Evolutionary conservation across 2,329 filamentous ascomycete species (phyloP), one percentile per base, ranked within the genome.

Genomic region (Phaeophleospora eucalypticola): DNA sequence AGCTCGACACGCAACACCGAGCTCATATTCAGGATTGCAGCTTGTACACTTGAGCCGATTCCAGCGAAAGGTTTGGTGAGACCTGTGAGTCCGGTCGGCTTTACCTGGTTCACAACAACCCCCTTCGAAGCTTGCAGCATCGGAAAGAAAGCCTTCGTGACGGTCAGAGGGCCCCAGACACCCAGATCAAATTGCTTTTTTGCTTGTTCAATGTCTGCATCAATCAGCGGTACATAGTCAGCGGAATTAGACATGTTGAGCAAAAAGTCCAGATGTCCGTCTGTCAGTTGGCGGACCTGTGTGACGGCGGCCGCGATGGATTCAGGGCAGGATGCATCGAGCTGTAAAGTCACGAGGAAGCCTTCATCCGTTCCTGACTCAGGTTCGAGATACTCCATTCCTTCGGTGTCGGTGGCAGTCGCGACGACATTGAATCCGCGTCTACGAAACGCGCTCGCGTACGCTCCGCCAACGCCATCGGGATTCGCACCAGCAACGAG

Each of bases 121-220:
- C 60, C 66, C 15, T 60, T 60, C 9, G 57, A 51, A 2, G 69
- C 61, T 41, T 67, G 66, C 1, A 79, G 49, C 21, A 75, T 43
- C 0, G 76, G 74, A n/a, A 81, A 61, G 52, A 81, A 79, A 1
- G 70, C 60, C 36, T 64, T 62, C 2, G 59, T 63, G 2, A 65
- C 49, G 7, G 59, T 48, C 36, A 66, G 52, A 0, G 58, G 61
- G 0, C 77, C 77, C 39, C 70, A 73, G 20, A 79, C 58, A 48
- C 80, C 80, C 44, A 78, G 70, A 32, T 77, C 72, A 59, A 69
- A 75, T 21, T 69, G 68, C 17, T 55, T 57, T 69, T 71, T 75
- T 66, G 74, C 79, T n/a, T 70, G 39, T 1, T 64, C 59, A 2
- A 61, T 47, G 15, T 61, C 58, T 4, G 46, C 50, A 15, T 66